Conservation (phyloP, 2,329 filamentous ascomycete species). For the Trichoderma sp. region DNA sequence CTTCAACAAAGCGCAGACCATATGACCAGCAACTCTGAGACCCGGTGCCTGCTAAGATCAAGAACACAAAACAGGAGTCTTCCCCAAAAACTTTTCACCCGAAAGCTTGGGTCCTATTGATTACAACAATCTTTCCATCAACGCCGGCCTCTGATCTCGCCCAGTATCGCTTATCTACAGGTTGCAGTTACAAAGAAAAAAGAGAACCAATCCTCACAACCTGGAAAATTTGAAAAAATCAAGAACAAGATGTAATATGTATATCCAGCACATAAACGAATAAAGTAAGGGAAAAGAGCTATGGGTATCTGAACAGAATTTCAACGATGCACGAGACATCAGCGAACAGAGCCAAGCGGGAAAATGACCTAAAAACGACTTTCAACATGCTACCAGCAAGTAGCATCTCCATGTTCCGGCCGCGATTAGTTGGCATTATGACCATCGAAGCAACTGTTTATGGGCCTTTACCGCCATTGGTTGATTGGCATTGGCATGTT, state of each 20-base stretch:
- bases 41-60: background rate
- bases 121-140: slow-evolving; percentile 2
- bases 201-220: background rate
- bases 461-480: background rate
- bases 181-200: background rate
- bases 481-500: background rate
- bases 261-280: slow-evolving; percentile 2
- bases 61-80: background rate
- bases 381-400: background rate
- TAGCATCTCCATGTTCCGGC: background rate
- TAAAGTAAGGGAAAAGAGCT: background rate
- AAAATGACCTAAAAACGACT: slow-evolving; percentile 1
- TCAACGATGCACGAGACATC: slow-evolving; percentile 21
- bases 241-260: background rate
- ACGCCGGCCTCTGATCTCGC: background rate
- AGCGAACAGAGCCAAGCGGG: slow-evolving; percentile 24
- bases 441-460: background rate
- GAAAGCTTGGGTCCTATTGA: slow-evolving; percentile 10
- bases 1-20: background rate
- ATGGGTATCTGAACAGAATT: slow-evolving; percentile 27
- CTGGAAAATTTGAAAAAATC: background rate
- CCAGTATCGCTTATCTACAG: background rate
- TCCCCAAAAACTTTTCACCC: slow-evolving; percentile 2
- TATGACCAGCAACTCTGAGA: background rate
- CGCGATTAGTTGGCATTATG: background rate